These are phyloP conservation scores for Ilex aquifolium DNA, from an alignment of 257 asterid species.

Conservation along the genomic window DNA sequence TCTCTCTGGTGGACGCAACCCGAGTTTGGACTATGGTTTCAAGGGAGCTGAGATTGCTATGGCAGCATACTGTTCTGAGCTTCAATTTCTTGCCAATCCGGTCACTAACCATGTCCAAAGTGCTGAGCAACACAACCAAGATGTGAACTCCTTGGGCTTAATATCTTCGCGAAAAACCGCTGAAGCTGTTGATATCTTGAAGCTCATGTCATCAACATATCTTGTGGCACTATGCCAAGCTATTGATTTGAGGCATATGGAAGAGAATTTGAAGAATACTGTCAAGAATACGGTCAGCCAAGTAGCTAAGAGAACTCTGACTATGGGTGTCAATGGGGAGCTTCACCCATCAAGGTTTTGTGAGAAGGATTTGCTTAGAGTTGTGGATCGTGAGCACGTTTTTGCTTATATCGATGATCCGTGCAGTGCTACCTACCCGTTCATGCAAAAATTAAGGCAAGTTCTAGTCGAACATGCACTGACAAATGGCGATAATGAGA, in stretches of 20 bases:
- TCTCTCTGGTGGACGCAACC: constrained; percentile 38
- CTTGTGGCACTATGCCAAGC: constrained; percentile 45
- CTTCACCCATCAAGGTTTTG: constrained; percentile 47
- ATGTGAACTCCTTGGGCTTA: constrained; percentile 42
- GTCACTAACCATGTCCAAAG: constrained; percentile 51
- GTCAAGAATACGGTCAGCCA: constrained; percentile 45
- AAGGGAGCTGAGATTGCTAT: constrained; percentile 50
- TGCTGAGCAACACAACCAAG: constrained; percentile 58
- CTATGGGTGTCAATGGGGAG: constrained; percentile 36
- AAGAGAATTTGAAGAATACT: constrained; percentile 34
- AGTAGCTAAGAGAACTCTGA: constrained; percentile 34
- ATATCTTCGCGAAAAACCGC: constrained; percentile 45
- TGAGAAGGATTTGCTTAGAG: constrained; percentile 38
- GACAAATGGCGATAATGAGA: constrained; percentile 35
- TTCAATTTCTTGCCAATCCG: constrained; percentile 41
- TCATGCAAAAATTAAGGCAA: constrained; percentile 38
- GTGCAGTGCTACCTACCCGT: constrained; percentile 36
- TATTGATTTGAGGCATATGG: constrained; percentile 37
- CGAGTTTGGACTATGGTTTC: constrained; percentile 49
- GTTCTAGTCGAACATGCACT: constrained; percentile 44
- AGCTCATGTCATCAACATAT: constrained; percentile 42
- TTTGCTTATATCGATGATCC: constrained; percentile 40
- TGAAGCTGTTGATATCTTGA: constrained; percentile 37
- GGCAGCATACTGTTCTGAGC: constrained; percentile 50
- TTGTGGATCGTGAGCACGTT: constrained; percentile 37